A percentile compares a stretch with the other conserved stretches of the same genome.
phyloP scores from a whole-genome alignment of 1,284 basidiomycete genomes.

The Schizophyllum commune region DNA sequence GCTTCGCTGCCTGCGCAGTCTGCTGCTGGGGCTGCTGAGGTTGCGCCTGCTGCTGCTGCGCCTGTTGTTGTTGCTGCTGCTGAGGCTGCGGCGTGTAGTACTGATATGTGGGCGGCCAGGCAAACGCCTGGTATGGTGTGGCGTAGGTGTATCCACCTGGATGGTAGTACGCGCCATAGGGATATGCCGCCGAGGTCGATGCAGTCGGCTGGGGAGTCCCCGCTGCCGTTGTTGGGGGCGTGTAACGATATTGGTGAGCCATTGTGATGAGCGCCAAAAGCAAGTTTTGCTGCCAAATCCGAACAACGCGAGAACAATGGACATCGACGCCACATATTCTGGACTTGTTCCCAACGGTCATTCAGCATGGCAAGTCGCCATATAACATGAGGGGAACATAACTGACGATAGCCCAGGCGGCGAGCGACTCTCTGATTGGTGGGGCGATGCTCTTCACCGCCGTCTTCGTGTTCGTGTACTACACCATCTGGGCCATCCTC shows the following conservation, averaged over 20 bases:
- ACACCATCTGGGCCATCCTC: conserved; percentile 85
- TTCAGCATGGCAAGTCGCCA: background rate
- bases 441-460: conserved; percentile 75
- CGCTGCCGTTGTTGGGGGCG: background rate
- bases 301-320: background rate
- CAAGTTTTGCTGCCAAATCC: background rate
- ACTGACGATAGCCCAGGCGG: conserved; percentile 38
- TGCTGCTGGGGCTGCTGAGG: background rate
- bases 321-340: background rate
- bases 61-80: background rate
- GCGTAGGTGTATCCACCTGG: background rate
- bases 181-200: conserved; percentile 41
- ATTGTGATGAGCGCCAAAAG: background rate
- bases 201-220: conserved; percentile 15
- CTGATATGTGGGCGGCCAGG: background rate
- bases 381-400: background rate
- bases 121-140: background rate
- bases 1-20: background rate
- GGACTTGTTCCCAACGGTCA: background rate
- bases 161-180: conserved; percentile 37
- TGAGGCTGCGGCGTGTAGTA: background rate
- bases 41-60: background rate
- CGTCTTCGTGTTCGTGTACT: conserved; percentile 76
- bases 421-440: conserved; percentile 78
- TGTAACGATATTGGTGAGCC: background rate